A percentile compares a stretch with the other conserved stretches of the same genome.
phyloP scores from a whole-genome alignment of 1,284 basidiomycete species.

The Trametes hirsuta region DNA sequence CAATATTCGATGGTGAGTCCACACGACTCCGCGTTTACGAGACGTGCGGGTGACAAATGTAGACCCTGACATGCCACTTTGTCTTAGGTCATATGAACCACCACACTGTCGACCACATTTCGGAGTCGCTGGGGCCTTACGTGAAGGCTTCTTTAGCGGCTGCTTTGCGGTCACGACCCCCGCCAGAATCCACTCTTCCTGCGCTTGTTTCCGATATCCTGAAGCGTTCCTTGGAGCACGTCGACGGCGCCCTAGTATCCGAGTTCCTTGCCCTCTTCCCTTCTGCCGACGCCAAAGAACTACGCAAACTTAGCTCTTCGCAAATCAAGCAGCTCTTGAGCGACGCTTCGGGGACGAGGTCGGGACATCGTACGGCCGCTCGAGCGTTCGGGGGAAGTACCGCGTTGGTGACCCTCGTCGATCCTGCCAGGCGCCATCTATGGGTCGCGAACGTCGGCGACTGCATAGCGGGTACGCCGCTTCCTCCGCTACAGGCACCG shows the following conservation, averaged over 20 bases:
- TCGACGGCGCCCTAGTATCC: constrained; percentile 48
- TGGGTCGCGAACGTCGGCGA: constrained; percentile 74
- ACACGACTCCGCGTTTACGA: neutral
- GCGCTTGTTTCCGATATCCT: constrained; percentile 49
- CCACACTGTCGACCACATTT: constrained; percentile 57
- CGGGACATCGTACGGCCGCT: constrained; percentile 38
- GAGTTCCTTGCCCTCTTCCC: constrained; percentile 52
- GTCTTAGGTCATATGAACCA: constrained; percentile 61
- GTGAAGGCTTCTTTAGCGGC: constrained; percentile 47
- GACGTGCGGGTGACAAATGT: neutral
- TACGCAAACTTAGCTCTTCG: constrained; percentile 28
- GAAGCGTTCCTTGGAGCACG: constrained; percentile 41
- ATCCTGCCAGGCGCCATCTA: constrained; percentile 52
- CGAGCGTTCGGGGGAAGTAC: constrained; percentile 67
- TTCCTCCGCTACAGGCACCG: neutral
- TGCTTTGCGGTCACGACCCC: constrained; percentile 39
- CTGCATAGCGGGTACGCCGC: constrained; percentile 58
- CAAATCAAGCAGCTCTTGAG: constrained; percentile 33
- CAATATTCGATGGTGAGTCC: constrained; percentile 60
- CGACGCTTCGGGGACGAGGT: constrained; percentile 28
- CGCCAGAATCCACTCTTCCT: constrained; percentile 34
- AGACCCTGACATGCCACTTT: constrained; percentile 5
- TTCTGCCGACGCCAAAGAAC: constrained; percentile 27
- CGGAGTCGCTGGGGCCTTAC: constrained; percentile 47
- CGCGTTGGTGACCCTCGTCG: constrained; percentile 56